Base-by-base conservation (phyloP, 2,329 filamentous ascomycete species). In the Macrophomina pseudophaseolina region DNA sequence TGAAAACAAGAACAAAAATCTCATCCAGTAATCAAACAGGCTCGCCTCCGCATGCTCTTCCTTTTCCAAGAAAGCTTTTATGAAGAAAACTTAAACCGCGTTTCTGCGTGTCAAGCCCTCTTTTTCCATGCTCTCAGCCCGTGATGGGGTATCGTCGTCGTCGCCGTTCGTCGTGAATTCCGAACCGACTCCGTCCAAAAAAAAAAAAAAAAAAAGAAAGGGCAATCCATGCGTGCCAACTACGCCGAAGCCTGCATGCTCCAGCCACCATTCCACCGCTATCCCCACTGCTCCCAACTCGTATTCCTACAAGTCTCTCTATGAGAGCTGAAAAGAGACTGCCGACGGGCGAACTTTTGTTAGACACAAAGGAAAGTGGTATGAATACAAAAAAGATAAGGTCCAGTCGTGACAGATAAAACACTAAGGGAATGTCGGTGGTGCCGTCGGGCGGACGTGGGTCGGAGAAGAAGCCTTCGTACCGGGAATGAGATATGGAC, bases 291-390 rank as follows among this genome's bases (percentile, higher is more conserved):
- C 63, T 56, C 51, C 44, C 51, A 56, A 38, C 63, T 65, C 53
- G 51, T 65, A 65, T 51, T 65, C 52, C 63, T 56, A 65, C 42
- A 35, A 65, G 51, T 18, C 35, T 16, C 44, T 35, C n/a, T 23
- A 5, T 23, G 56, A 49, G 58, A 62, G 58, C 58, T 23, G 23
- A 32, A 65, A 49, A 28, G 63, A 65, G 32, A 65, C 16, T 65
- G 63, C 63, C 63, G 63, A 49, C 53, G 52, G 63, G 63, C 63
- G 52, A 62, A 49, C 63, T 58, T 65, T 65, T 58, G 52, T 65
- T 35, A 46, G n/a, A 49, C 46, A 48, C 63, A 65, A 65, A 42
- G 30, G 11, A 65, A 65, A 65, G 30, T 18, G 38, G 18, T 44
- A 58, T n/a, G 14, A 40, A 30, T 54, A 56, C 52, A 65, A 65